Evolutionary conservation across 2,329 filamentous ascomycete genomes (phyloP).

Genomic region (Periglandula ipomoeae): DNA sequence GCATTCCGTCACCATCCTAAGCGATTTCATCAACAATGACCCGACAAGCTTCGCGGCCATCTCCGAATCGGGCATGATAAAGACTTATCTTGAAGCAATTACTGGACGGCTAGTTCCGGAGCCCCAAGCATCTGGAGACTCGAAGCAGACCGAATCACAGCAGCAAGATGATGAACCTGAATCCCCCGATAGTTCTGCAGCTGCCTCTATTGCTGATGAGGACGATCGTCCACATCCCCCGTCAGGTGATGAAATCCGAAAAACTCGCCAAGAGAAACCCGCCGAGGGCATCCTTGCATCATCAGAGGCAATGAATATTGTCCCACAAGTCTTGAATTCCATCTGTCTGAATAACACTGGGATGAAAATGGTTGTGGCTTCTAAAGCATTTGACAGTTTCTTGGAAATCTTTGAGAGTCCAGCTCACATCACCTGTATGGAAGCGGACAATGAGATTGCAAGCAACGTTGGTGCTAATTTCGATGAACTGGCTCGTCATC

Average conservation of each 20-base stretch:
- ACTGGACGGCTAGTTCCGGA: conserved; percentile 43
- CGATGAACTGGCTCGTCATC: conserved; percentile 89
- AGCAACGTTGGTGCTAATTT: conserved; percentile 72
- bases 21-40: conserved; percentile 97
- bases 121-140: conserved; percentile 16
- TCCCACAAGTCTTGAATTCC: conserved; percentile 83
- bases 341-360: conserved; percentile 87
- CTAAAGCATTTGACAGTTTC: conserved; percentile 73
- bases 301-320: conserved; percentile 74
- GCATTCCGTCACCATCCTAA: conserved; percentile 81
- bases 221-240: conserved; percentile 43
- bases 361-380: conserved; percentile 78
- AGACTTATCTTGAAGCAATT: conserved; percentile 75
- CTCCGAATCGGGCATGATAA: conserved; percentile 84
- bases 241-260: conserved; percentile 37
- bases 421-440: conserved; percentile 76
- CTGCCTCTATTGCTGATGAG: conserved; percentile 25
- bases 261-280: conserved; percentile 32
- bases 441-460: conserved; percentile 60
- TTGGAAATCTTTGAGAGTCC: conserved; percentile 96
- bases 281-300: conserved; percentile 77
- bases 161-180: conserved; percentile 26
- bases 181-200: conserved; percentile 30
- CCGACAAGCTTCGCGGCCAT: conserved; percentile 96
- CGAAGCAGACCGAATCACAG: conserved; percentile 21